phyloP scores from a whole-genome alignment of 192 early-diverging fungal species.

The Backusella mclennaniae region DNA sequence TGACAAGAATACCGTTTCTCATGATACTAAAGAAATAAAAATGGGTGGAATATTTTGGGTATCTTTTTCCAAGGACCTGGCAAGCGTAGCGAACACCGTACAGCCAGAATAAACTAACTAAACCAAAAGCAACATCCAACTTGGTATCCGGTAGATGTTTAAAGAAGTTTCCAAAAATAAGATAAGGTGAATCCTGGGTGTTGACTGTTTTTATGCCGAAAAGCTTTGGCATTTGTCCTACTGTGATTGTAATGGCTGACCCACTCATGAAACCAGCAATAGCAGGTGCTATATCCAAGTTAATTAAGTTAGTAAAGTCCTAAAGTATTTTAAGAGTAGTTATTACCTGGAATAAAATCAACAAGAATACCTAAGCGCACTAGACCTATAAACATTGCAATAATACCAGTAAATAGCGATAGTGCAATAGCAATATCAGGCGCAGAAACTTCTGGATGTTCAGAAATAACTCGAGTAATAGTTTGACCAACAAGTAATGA shows the following conservation, averaged over 20 bases:
- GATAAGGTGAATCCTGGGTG: slow-evolving; percentile 69
- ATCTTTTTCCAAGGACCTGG: slow-evolving; percentile 39
- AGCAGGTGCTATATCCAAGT: slow-evolving; percentile 53
- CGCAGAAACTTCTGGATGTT: slow-evolving; percentile 17
- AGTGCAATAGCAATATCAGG: slow-evolving; percentile 63
- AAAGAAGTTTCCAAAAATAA: slow-evolving; percentile 38
- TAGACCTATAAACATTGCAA: slow-evolving; percentile 73
- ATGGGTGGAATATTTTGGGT: slow-evolving; percentile 44
- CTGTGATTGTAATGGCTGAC: slow-evolving; percentile 75
- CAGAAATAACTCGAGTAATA: slow-evolving; percentile 36
- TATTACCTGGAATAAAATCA: slow-evolving; percentile 80
- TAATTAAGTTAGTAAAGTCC: not conserved
- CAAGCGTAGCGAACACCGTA: slow-evolving; percentile 42
- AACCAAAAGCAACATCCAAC: slow-evolving; percentile 63
- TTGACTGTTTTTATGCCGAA: slow-evolving; percentile 78
- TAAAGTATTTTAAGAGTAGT: not conserved
- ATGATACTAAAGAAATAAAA: slow-evolving; percentile 70
- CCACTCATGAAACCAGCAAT: slow-evolving; percentile 89
- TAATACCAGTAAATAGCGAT: slow-evolving; percentile 75
- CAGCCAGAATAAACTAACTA: slow-evolving; percentile 43
- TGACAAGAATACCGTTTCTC: slow-evolving; percentile 71
- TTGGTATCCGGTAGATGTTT: slow-evolving; percentile 50
- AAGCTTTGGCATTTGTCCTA: slow-evolving; percentile 71
- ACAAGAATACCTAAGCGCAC: slow-evolving; percentile 86
- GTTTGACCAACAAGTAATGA: slow-evolving; percentile 78